phyloP scores from a whole-genome alignment of 2,329 filamentous ascomycete genomes.

The Phaeosphaeria sp. region DNA sequence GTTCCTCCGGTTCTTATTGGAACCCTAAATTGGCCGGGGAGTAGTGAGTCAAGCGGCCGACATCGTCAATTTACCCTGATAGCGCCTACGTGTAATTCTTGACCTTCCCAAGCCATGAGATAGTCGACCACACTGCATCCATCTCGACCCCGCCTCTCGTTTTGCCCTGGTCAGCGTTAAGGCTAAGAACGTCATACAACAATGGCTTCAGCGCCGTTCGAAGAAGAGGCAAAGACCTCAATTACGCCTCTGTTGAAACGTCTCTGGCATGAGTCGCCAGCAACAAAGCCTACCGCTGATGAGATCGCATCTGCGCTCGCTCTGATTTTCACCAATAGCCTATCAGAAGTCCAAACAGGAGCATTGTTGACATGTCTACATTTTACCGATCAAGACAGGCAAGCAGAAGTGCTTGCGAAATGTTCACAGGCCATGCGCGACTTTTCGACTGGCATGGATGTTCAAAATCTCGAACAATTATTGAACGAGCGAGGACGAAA shows the following conservation, averaged over 20 bases:
- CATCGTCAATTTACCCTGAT: not conserved
- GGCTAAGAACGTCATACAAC: conserved; percentile 11
- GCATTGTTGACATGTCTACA: conserved; percentile 89
- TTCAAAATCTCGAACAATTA: conserved; percentile 64
- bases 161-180: not conserved
- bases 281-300: conserved; percentile 63
- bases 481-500: conserved; percentile 66
- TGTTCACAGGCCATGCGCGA: conserved; percentile 84
- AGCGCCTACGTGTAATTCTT: not conserved
- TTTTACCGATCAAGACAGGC: conserved; percentile 84
- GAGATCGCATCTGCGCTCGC: conserved; percentile 92
- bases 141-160: not conserved
- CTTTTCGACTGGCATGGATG: conserved; percentile 76
- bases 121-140: not conserved
- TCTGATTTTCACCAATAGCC: conserved; percentile 86
- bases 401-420: conserved; percentile 83
- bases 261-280: conserved; percentile 66
- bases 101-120: not conserved
- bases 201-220: conserved; percentile 32
- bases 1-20: conserved; percentile 15
- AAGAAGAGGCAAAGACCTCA: conserved; percentile 48
- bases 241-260: conserved; percentile 77
- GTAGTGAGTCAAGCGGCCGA: conserved; percentile 33
- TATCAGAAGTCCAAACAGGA: conserved; percentile 87
- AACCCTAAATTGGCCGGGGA: conserved; percentile 18